Evolutionary conservation across 495 filamentous ascomycete species (phyloP), one percentile per base, ranked within the genome.

Genomic region (Penicillium turbatum): DNA sequence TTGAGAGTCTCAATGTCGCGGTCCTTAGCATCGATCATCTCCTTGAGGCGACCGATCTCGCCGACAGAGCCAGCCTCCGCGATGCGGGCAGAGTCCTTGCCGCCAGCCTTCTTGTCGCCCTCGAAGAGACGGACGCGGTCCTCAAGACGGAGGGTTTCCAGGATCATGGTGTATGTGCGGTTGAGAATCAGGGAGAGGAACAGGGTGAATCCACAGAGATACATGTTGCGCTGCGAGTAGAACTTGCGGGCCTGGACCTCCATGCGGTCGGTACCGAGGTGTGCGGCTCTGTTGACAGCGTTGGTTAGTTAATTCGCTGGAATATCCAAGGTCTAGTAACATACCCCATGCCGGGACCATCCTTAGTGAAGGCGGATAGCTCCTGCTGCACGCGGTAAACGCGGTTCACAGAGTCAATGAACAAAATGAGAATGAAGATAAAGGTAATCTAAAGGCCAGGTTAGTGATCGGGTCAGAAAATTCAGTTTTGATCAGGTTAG

Each of bases 141-240:
- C 75, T 98, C 92, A 24, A 98, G 88, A 55, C 89, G 89, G 53
- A 98, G 84, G 9, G 88, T 82, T 57, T 98, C 93, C 46, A 97
- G 82, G 66, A 97, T 97, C 89, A 97, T 91, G 64, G 83, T 86
- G 79, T 97, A 97, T 62, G 95, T 97, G 66, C 95, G 92, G 82
- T 98, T 97, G 66, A 98, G 90, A 73, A 98, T 97, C 39, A 98
- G 79, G 34, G 92, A 97, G 51, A 98, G 85, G 85, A 98, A 98
- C 54, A 97, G 87, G 0, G 93, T 98, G 79, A 98, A 98, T 62
- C 93, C 93, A 75, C 95, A 97, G 51, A 98, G 90, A 77, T 98
- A 98, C 95, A 98, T 97, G 83, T 98, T 98, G 67, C 93, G 92
- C 77, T 98, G 92, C 54, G 92, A 95, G 83, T 98, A 98, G 80